phyloP scores from a whole-genome alignment of 345 rosid species.

The Aurinia saxatilis region DNA sequence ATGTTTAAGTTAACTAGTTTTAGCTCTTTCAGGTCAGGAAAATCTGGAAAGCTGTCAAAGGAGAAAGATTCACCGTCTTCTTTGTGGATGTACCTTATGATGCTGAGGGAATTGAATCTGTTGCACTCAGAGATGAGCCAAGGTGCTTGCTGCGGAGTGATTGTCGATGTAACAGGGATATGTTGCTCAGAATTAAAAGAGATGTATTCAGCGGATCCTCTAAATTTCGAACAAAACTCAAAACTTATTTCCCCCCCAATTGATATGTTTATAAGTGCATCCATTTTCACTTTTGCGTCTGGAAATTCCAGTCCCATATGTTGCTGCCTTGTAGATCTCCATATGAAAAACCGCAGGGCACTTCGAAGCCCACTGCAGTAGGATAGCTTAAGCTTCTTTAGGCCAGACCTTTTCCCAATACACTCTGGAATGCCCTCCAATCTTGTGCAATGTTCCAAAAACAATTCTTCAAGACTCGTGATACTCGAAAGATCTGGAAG shows the following conservation, averaged over 20 bases:
- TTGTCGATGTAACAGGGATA: not conserved
- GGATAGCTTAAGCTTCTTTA: conserved; percentile 1
- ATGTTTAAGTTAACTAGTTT: conserved; percentile 3
- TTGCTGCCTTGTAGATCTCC: conserved; percentile 5
- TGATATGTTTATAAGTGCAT: conserved; percentile 6
- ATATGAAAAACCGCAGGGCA: not conserved
- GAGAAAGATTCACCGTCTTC: conserved; percentile 7
- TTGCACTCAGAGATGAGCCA: not conserved
- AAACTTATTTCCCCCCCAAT: conserved; percentile 3
- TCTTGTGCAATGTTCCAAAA: not conserved
- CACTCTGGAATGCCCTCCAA: not conserved
- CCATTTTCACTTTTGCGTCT: conserved; percentile 14
- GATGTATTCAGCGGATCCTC: conserved; percentile 1
- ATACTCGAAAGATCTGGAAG: conserved; percentile 14
- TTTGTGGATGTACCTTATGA: not conserved
- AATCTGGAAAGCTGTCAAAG: conserved; percentile 3
- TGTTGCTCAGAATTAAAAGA: conserved; percentile 1
- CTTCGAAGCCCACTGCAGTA: not conserved
- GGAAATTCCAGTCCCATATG: conserved; percentile 2
- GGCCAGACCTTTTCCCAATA: not conserved
- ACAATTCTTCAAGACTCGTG: not conserved
- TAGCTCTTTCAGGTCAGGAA: not conserved
- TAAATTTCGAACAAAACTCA: conserved; percentile 8
- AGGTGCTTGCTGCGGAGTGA: not conserved
- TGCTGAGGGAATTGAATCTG: conserved; percentile 1